Base-by-base conservation (phyloP, 2,329 filamentous ascomycete species). In the Sporothrix inflata region DNA sequence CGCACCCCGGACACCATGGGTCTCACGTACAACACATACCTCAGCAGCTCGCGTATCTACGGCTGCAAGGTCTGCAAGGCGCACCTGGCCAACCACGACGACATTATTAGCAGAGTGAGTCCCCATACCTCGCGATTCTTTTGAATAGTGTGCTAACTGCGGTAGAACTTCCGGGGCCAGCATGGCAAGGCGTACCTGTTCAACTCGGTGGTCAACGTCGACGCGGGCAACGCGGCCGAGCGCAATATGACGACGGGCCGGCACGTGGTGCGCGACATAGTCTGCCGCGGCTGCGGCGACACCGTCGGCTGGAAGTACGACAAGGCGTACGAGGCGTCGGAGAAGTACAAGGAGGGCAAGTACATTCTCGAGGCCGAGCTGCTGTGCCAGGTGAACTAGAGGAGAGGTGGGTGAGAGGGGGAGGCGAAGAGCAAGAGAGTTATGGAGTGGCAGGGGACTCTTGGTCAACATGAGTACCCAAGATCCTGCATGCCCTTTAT, bases 261-360 rank as follows among this genome's bases (percentile, higher is more conserved):
- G 71, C 96, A 99, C 82, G 87, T 98, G 72, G 96, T 99, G 65
- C 91, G 96, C 73, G 96, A 99, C 81, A 98, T 99, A 78, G 86
- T 86, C 73, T 99, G 96, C 84, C 88, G 92, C 73, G 93, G 97
- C 82, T 99, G 96, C 87, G 92, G 92, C 80, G 92, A 94, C 81
- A 92, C 91, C 40, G 96, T 99, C 70, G 96, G 96, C 47, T 99
- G 96, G 96, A 98, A 97, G 82, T 99, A 99, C 81, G 96, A 99
- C 83, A 97, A 97, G 84, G 96, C 96, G 1, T 98, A 92, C 81
- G 96, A 99, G 84, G 82, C 85, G 45, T 91, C 87, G 75, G 95
- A 99, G 87, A 97, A 97, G 84, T 99, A 99, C 84, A 99, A 99
- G 85, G 96, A 99, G 86, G 94, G 94, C 71, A 99, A 98, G 84